These are phyloP conservation scores for Strigomonas oncopelti DNA, from an alignment of 208 protist species.

Conservation along the genomic window DNA sequence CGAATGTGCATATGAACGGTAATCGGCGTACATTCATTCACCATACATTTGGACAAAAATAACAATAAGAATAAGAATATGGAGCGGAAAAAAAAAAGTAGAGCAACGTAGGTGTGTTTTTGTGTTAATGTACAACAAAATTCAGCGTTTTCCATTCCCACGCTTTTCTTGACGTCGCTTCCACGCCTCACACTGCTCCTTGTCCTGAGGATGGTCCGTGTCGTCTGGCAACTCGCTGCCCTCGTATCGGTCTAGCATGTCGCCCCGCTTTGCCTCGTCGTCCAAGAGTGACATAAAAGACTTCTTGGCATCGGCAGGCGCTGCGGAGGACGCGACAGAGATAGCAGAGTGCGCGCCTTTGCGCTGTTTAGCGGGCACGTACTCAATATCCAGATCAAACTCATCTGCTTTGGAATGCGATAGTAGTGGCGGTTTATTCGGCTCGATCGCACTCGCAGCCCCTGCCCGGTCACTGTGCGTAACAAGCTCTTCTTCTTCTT, in stretches of 20 bases:
- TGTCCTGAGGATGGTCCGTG: slow-evolving; percentile 58
- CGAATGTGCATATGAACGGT: too few relatives aligned
- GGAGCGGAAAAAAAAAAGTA: slow-evolving; percentile 6
- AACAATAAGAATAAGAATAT: too few relatives aligned
- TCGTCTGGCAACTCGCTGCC: slow-evolving; percentile 46
- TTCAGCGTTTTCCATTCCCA: background rate
- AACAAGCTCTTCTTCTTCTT: slow-evolving; percentile 44
- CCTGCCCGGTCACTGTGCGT: background rate
- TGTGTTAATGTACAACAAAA: slow-evolving; percentile 3
- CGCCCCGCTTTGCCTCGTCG: background rate
- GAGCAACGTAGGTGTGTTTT: slow-evolving; percentile 5
- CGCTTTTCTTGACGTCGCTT: slow-evolving; percentile 28
- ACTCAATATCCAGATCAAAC: slow-evolving; percentile 38
- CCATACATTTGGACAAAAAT: background rate
- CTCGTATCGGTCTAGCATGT: slow-evolving; percentile 22
- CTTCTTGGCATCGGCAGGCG: background rate
- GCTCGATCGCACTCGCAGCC: background rate
- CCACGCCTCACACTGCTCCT: slow-evolving; percentile 51
- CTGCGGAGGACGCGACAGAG: background rate
- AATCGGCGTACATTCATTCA: too few relatives aligned
- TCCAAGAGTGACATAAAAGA: background rate
- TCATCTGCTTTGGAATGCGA: slow-evolving; percentile 22
- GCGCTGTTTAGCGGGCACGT: slow-evolving; percentile 24
- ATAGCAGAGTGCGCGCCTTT: background rate
- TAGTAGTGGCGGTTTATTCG: background rate